Percentiles rank a stretch among this genome's conserved stretches.
Evolutionary conservation across 257 asterid species (phyloP).

Genomic region (Solanum clarkiae): DNA sequence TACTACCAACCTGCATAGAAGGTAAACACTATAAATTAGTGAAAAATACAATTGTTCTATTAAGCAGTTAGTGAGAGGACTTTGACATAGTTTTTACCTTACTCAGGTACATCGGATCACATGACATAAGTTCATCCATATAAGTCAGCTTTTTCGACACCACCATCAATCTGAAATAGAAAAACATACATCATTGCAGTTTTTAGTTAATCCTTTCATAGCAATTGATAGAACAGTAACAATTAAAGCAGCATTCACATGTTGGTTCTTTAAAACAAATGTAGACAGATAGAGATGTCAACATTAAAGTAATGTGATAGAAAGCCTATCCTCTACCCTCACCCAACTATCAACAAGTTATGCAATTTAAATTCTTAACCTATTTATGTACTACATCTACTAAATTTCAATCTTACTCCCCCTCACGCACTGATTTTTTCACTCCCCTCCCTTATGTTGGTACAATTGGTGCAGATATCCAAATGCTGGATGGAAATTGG

Average conservation of each 20-base stretch:
- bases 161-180: constrained; percentile 58
- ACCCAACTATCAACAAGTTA: neutral
- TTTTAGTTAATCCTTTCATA: neutral
- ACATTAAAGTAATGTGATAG: neutral
- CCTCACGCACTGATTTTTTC: neutral
- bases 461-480: neutral
- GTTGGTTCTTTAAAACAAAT: neutral
- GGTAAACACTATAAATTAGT: neutral
- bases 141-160: constrained; percentile 66
- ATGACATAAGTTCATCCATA: constrained; percentile 75
- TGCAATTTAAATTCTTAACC: neutral
- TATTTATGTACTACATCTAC: neutral
- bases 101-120: constrained; percentile 62
- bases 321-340: neutral
- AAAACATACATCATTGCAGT: neutral
- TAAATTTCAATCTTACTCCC: neutral
- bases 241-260: neutral
- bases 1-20: constrained; percentile 54
- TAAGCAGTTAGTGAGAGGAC: neutral
- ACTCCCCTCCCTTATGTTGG: neutral
- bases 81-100: constrained; percentile 32
- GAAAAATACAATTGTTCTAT: neutral
- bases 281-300: neutral
- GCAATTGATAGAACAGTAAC: neutral
- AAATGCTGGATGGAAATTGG: neutral